Percentiles rank a stretch among this genome's conserved stretches.
These are phyloP conservation scores for Hanseniaspora vineae DNA, from an alignment of 805 yeast genomes.

Conservation along the genomic window DNA sequence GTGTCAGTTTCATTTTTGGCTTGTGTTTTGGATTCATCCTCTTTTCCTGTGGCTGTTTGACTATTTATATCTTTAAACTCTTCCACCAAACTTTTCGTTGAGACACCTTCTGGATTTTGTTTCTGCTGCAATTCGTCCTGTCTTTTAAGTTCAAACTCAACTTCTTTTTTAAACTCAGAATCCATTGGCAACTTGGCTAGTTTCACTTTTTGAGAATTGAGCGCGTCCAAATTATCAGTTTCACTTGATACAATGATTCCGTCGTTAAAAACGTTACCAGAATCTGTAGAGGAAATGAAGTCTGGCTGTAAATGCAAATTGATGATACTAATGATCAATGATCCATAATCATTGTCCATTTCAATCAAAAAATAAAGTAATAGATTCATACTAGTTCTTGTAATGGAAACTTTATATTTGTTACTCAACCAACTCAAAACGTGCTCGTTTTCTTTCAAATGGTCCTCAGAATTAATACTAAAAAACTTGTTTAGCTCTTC, in stretches of 20 bases:
- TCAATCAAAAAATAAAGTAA: conserved; percentile 80
- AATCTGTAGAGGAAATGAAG: conserved; percentile 25
- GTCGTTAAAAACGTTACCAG: conserved; percentile 20
- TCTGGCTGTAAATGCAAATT: conserved; percentile 63
- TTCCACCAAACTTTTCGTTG: conserved; percentile 39
- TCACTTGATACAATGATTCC: conserved; percentile 25
- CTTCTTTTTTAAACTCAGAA: conserved; percentile 70
- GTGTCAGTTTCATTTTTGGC: conserved; percentile 15
- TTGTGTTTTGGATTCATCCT: conserved; percentile 8
- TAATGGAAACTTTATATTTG: conserved; percentile 62
- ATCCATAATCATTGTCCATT: conserved; percentile 86
- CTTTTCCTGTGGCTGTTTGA: conserved; percentile 19
- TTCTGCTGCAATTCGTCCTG: conserved; percentile 44
- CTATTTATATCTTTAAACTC: conserved; percentile 50
- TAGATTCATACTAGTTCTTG: conserved; percentile 75
- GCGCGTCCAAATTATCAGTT: conserved; percentile 39
- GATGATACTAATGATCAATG: conserved; percentile 68
- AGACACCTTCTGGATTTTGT: conserved; percentile 23
- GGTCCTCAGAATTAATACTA: conserved; percentile 68
- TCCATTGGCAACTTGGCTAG: conserved; percentile 81
- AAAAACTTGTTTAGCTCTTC: conserved; percentile 60
- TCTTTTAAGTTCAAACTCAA: conserved; percentile 69
- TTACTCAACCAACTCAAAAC: conserved; percentile 63
- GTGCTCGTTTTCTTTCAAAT: conserved; percentile 67
- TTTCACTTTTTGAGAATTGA: conserved; percentile 61